Evolutionary conservation across 805 yeast genomes (phyloP).

Genomic region (Scheffersomyces stipitis): DNA sequence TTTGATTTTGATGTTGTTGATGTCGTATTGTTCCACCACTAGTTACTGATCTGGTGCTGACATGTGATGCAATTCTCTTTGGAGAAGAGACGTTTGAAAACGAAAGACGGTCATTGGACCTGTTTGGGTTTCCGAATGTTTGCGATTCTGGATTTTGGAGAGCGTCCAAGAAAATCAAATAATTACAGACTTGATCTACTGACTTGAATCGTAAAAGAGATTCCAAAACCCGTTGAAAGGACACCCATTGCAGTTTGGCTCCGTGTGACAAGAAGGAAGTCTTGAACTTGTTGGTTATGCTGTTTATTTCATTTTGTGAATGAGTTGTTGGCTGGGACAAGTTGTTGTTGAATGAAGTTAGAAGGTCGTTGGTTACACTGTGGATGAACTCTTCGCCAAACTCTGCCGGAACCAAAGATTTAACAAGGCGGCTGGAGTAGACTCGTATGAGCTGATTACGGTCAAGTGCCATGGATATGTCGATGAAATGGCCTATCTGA

Average conservation of each 20-base stretch:
- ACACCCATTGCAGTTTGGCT: conserved; percentile 29
- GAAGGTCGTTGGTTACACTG: conserved; percentile 30
- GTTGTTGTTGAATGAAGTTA: not conserved
- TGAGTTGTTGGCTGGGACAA: conserved; percentile 3
- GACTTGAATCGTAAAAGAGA: conserved; percentile 25
- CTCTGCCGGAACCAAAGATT: conserved; percentile 35
- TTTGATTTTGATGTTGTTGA: too few species aligned
- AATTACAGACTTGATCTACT: conserved; percentile 32
- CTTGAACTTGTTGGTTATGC: conserved; percentile 21
- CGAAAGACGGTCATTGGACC: not conserved
- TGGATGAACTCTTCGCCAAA: conserved; percentile 35
- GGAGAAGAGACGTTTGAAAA: conserved; percentile 1
- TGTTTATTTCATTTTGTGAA: conserved; percentile 15
- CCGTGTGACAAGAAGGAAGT: conserved; percentile 25
- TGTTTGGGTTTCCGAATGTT: not conserved
- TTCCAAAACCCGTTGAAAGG: conserved; percentile 31
- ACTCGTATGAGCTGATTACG: conserved; percentile 31
- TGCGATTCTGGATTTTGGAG: conserved; percentile 5
- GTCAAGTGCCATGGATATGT: conserved; percentile 26
- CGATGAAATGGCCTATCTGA: not conserved
- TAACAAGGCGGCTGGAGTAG: conserved; percentile 35
- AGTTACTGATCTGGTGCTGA: conserved; percentile 2
- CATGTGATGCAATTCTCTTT: conserved; percentile 1
- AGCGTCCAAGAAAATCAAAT: conserved; percentile 32
- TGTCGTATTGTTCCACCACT: too few species aligned